These are phyloP conservation scores for Malus sieversii DNA, from an alignment of 306 rosid species.

Conservation along the genomic window DNA sequence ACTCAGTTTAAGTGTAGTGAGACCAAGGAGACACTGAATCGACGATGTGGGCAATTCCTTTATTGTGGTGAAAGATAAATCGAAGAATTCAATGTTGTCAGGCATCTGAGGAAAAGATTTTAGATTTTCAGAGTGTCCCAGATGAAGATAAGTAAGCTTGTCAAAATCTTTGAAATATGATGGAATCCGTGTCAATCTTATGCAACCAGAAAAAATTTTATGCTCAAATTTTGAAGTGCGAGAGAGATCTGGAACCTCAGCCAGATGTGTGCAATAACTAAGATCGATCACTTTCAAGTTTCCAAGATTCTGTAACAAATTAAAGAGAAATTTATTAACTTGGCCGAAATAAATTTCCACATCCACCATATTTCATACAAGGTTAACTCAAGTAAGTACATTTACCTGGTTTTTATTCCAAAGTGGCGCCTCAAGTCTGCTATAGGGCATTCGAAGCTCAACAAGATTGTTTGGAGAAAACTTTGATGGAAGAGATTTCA, in stretches of 20 bases:
- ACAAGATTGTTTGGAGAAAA: no score
- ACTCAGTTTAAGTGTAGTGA: neutral
- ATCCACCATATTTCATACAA: neutral
- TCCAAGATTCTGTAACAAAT: neutral
- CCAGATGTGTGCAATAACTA: fast-evolving
- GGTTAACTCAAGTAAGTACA: neutral
- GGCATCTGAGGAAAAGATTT: slow-evolving; percentile 6
- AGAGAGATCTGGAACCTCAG: neutral
- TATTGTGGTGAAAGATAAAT: neutral
- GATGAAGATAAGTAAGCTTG: neutral
- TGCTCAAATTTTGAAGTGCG: neutral
- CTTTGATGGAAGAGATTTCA: neutral
- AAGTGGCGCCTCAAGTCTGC: no score
- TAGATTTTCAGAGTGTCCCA: fast-evolving
- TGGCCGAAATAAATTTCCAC: no score
- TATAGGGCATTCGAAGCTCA: no score
- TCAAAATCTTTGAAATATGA: neutral
- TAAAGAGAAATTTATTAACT: neutral
- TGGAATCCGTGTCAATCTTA: neutral
- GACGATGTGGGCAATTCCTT: neutral
- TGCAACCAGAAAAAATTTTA: neutral
- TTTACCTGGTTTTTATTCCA: neutral
- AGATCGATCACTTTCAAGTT: neutral
- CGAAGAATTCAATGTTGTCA: neutral
- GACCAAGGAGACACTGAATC: neutral